Percentiles rank a stretch among this genome's conserved stretches.
phyloP scores from a whole-genome alignment of 106 monocot species.

The Ottelia alismoides region DNA sequence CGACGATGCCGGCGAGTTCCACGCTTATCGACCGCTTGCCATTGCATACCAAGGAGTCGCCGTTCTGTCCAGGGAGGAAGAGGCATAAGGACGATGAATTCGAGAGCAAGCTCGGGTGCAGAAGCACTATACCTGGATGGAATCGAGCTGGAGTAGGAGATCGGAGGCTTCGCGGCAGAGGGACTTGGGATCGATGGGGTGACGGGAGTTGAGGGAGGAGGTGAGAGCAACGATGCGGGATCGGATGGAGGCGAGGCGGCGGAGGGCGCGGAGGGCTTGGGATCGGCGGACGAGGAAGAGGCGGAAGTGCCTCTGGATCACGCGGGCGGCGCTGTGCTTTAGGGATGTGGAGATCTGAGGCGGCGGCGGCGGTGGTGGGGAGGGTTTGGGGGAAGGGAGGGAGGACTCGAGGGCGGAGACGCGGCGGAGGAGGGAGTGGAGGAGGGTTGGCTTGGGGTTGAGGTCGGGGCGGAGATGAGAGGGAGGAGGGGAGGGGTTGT shows the following conservation, averaged over 20 bases:
- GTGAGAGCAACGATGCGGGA: constrained; percentile 34
- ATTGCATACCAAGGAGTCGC: background rate
- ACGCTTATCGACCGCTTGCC: background rate
- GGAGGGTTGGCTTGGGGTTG: too few species aligned
- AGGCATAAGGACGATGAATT: background rate
- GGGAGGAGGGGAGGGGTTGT: constrained; percentile 7
- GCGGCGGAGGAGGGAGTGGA: constrained; percentile 6
- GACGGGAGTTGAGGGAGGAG: constrained; percentile 19
- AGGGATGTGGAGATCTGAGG: constrained; percentile 14
- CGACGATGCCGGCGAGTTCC: too few species aligned
- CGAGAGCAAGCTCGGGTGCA: background rate
- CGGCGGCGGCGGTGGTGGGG: background rate
- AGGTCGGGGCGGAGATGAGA: constrained; percentile 3
- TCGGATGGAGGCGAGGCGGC: constrained; percentile 52
- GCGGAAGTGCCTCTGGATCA: constrained; percentile 66
- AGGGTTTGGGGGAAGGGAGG: constrained; percentile 11
- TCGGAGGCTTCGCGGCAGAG: constrained; percentile 31
- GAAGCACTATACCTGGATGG: constrained; percentile 71
- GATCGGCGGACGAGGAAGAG: constrained; percentile 58
- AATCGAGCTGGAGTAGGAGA: constrained; percentile 58
- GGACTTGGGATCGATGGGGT: constrained; percentile 7
- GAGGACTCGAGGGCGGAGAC: constrained; percentile 18
- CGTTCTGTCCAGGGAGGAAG: background rate
- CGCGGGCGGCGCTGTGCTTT: constrained; percentile 50
- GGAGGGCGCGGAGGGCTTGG: constrained; percentile 56